phyloP scores from a whole-genome alignment of 73 alveolate species.

The Breviolum minutum region DNA sequence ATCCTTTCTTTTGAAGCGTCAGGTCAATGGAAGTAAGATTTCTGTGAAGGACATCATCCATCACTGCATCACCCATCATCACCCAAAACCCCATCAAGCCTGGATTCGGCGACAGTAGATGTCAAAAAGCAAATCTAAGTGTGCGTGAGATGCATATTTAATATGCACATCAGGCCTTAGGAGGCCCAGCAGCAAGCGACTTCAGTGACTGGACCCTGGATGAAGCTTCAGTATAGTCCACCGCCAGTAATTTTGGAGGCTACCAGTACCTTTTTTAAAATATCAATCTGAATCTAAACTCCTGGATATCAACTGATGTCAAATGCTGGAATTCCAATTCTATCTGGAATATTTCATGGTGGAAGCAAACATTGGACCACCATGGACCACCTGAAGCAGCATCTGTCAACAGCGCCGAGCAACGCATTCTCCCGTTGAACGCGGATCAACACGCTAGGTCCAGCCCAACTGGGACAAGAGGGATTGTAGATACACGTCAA shows the following conservation, averaged over 20 bases:
- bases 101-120: slow-evolving; percentile 31
- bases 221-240: too few species aligned
- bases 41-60: too few species aligned
- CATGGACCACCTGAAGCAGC: neutral
- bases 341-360: too few species aligned
- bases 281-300: too few species aligned
- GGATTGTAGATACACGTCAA: neutral
- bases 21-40: too few species aligned
- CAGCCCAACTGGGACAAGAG: slow-evolving; percentile 37
- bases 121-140: slow-evolving; percentile 34
- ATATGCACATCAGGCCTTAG: slow-evolving; percentile 47
- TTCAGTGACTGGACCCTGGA: too few species aligned
- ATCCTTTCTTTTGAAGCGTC: too few species aligned
- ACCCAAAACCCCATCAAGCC: neutral
- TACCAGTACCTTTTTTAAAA: too few species aligned
- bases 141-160: slow-evolving; percentile 41
- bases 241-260: neutral
- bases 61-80: too few species aligned
- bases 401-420: neutral
- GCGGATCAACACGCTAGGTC: slow-evolving; percentile 10
- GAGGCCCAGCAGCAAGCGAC: neutral
- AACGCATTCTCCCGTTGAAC: slow-evolving; percentile 25
- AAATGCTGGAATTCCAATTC: too few species aligned
- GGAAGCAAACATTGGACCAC: neutral
- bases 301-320: too few species aligned